Evolutionary conservation across 495 filamentous ascomycete genomes (phyloP).

Genomic region (Penicillium egyptiacum): DNA sequence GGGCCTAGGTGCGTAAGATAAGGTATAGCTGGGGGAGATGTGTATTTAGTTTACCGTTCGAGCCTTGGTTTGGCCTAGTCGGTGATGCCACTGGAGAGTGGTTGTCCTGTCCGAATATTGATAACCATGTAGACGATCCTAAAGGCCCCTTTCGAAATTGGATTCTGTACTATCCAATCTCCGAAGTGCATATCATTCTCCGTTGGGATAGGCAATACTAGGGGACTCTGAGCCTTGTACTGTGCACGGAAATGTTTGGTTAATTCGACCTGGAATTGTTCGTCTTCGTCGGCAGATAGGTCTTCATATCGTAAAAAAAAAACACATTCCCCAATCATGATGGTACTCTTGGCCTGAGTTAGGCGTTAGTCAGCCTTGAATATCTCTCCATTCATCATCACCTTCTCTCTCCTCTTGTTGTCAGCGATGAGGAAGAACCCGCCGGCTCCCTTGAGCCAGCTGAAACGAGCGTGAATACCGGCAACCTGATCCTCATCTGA

Average conservation of each 20-base stretch:
- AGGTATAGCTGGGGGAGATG: not conserved
- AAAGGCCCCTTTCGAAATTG: not conserved
- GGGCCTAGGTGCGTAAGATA: not conserved
- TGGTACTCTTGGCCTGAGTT: conserved; percentile 4
- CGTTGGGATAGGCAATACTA: not conserved
- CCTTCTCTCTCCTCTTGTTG: conserved; percentile 3
- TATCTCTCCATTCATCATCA: conserved; percentile 7
- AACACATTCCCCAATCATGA: conserved; percentile 8
- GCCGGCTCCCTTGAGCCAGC: conserved; percentile 3
- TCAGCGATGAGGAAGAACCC: conserved; percentile 10
- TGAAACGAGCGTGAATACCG: conserved; percentile 12
- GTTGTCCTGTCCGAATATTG: conserved; percentile 2
- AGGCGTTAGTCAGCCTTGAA: not conserved
- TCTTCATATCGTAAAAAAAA: conserved; percentile 5
- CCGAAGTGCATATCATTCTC: not conserved
- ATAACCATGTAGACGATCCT: conserved; percentile 6
- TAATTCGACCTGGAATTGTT: not conserved
- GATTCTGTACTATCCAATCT: conserved; percentile 12
- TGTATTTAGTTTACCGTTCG: not conserved
- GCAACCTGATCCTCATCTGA: not conserved
- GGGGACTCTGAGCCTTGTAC: not conserved
- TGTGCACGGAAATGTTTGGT: not conserved
- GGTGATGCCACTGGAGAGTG: not conserved
- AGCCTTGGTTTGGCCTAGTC: not conserved
- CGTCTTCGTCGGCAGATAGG: not conserved